Conservation (phyloP, 345 rosid species). For the Mallotus nudiflorus region DNA sequence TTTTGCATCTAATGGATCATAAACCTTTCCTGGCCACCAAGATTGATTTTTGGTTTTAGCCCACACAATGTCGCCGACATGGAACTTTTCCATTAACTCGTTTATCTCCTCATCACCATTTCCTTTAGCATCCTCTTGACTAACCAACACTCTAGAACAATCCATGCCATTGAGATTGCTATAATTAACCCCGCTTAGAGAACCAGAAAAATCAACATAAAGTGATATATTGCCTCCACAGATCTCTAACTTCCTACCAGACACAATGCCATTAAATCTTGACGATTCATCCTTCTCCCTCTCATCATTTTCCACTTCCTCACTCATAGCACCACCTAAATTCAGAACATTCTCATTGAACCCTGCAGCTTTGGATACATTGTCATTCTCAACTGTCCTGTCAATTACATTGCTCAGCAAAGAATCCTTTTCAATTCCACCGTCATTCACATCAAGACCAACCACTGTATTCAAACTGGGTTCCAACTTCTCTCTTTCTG, state of each 20-base stretch:
- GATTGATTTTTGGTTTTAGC: slow-evolving; percentile 52
- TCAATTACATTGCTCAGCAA: slow-evolving; percentile 20
- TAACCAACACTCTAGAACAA: slow-evolving; percentile 18
- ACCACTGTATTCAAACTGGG: slow-evolving; percentile 4
- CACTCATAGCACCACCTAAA: slow-evolving; percentile 9
- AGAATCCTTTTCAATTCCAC: slow-evolving; percentile 17
- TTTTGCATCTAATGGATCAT: slow-evolving; percentile 40
- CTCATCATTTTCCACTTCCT: slow-evolving; percentile 29
- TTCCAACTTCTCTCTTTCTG: slow-evolving; percentile 17
- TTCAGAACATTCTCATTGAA: slow-evolving; percentile 2
- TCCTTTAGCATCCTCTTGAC: slow-evolving; percentile 22
- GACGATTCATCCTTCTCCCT: slow-evolving; percentile 27
- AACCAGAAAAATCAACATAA: slow-evolving; percentile 63
- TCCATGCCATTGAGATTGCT: slow-evolving; percentile 21
- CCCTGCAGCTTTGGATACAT: neutral
- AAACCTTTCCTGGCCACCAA: slow-evolving; percentile 93
- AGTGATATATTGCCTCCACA: slow-evolving; percentile 60
- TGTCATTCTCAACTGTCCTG: slow-evolving; percentile 9
- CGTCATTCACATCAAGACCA: slow-evolving; percentile 22
- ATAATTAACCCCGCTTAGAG: slow-evolving; percentile 25
- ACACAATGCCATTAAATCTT: slow-evolving; percentile 28
- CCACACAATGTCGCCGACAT: slow-evolving; percentile 80
- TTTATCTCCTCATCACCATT: slow-evolving; percentile 27
- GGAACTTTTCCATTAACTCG: slow-evolving; percentile 26
- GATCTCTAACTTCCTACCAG: slow-evolving; percentile 45